Evolutionary conservation across 148 eudicot genomes (phyloP), one percentile per base, ranked within the genome.

Genomic region (Spergularia bocconei): DNA sequence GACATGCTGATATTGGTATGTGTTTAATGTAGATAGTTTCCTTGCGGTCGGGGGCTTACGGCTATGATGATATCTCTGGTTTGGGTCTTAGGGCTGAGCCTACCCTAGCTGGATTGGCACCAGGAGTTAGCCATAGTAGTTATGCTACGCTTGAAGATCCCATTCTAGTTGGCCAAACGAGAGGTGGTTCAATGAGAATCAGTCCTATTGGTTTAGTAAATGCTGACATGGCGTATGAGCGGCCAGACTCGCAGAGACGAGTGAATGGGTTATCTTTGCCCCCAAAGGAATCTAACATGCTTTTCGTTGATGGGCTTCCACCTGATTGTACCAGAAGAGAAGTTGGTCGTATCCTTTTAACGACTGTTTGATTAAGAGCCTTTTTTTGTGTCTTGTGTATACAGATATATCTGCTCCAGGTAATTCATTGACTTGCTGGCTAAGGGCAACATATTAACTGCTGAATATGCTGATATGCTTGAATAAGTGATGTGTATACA

Each of bases 231-330:
- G 59, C 85, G 16, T 82, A 82, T 82, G 96, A 87, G 76, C 85
- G 91, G 80, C 86, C 86, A 39, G 79, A 51, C 52, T 87, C 95
- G 71, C 82, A 85, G 80, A 74, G 67, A 47, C 88, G 79, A 82
- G 79, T 73, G 77, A 85, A 87, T 80, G 88, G 82, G 65, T 75
- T 74, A 65, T 71, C 90, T 62, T 80, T 75, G 67, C 69, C 87
- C 69, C 79, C 69, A 25, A 80, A 63, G 74, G 91, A 88, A 67
- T 88, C 98, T 58, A 91, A 89, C 81, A 74, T 91, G 81, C 90
- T 94, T 75, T 94, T 90, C 81, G 93, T 94, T 79, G 98, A 90
- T 73, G 98, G 93, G 72, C 96, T 94, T 72, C 98, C 98, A 9
- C 79, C 77, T 74, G 93, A 91, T 64, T 90, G 97, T 79, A 84